These are phyloP conservation scores for Mortierella sp. DNA, from an alignment of 371 early-diverging fungal genomes.

Conservation along the genomic window DNA sequence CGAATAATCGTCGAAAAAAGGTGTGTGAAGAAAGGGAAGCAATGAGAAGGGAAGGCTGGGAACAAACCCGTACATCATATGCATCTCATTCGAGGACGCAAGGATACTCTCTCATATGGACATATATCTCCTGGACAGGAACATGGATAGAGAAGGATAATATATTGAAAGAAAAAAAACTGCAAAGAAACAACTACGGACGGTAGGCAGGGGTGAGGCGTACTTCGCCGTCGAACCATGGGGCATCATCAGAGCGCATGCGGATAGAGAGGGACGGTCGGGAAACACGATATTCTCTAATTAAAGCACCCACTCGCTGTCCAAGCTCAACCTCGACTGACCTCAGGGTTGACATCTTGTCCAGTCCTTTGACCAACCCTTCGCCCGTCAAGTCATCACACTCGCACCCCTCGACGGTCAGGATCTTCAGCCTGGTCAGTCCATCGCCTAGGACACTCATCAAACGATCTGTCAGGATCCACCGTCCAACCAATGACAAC, in stretches of 20 bases:
- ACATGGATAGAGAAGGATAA: background rate
- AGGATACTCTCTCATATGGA: background rate
- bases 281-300: slow-evolving; percentile 10
- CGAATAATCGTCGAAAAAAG: background rate
- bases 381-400: slow-evolving; percentile 15
- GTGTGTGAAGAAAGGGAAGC: background rate
- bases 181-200: background rate
- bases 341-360: slow-evolving; percentile 29
- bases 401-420: slow-evolving; percentile 30
- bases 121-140: background rate
- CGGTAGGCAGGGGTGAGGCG: slow-evolving; percentile 1
- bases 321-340: slow-evolving; percentile 16
- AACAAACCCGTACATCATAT: background rate
- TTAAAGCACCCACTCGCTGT: background rate
- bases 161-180: background rate
- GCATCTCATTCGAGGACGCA: background rate
- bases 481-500: slow-evolving; percentile 24
- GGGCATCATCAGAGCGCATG: slow-evolving; percentile 16
- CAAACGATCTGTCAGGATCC: slow-evolving; percentile 30
- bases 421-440: slow-evolving; percentile 1
- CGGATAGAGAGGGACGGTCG: slow-evolving; percentile 14
- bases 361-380: slow-evolving; percentile 21
- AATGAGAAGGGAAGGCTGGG: background rate
- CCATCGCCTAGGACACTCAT: slow-evolving; percentile 13
- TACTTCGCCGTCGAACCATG: slow-evolving; percentile 2